phyloP scores from a whole-genome alignment of 2,329 filamentous ascomycete genomes.

The Phyllosticta citriasiana region DNA sequence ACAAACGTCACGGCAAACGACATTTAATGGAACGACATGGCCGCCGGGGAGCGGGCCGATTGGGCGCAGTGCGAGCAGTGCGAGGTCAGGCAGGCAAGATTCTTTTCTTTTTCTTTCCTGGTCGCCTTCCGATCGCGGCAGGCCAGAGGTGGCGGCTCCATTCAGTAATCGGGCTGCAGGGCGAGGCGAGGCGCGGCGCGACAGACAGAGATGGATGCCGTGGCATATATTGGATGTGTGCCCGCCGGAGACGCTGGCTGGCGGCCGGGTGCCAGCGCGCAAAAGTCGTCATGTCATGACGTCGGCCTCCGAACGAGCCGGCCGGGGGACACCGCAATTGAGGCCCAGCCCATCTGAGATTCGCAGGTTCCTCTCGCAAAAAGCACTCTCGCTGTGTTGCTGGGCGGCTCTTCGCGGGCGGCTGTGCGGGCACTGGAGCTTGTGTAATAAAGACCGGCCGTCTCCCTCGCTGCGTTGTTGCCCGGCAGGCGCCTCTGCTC shows the following conservation, averaged over 20 bases:
- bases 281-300: background rate
- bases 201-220: background rate
- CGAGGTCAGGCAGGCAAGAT: background rate
- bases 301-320: background rate
- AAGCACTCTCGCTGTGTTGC: background rate
- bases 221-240: too few species aligned
- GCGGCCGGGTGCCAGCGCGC: background rate
- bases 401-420: background rate
- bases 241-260: too few species aligned
- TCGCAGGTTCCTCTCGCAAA: background rate
- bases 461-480: too few species aligned
- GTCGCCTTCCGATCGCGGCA: background rate
- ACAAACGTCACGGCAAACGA: background rate
- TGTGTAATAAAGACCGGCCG: background rate
- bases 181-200: background rate
- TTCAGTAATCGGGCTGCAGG: background rate
- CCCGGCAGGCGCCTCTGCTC: background rate
- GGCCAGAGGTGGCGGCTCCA: background rate
- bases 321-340: too few species aligned
- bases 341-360: too few species aligned
- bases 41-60: background rate
- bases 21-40: background rate
- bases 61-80: background rate
- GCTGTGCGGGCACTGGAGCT: background rate
- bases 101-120: background rate